Percentiles rank a stretch among this genome's conserved stretches.
These are phyloP conservation scores for Taiozyma sp. DNA, from an alignment of 1,139 yeast species.

Conservation along the genomic window DNA sequence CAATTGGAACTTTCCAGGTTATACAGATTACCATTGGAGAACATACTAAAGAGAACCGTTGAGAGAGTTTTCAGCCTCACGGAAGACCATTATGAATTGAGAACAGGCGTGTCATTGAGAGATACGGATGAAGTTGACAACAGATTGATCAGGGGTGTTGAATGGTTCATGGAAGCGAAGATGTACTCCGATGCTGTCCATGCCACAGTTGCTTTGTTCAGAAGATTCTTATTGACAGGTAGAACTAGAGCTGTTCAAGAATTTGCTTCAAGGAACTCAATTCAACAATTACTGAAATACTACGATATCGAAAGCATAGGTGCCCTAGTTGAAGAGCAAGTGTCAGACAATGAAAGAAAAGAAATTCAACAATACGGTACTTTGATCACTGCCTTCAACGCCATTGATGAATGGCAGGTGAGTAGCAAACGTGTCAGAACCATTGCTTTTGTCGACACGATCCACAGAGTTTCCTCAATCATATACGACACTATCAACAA, in stretches of 20 bases:
- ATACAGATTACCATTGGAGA: slow-evolving; percentile 49
- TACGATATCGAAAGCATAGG: slow-evolving; percentile 38
- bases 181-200: slow-evolving; percentile 66
- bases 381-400: slow-evolving; percentile 36
- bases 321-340: slow-evolving; percentile 19
- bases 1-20: slow-evolving; percentile 59
- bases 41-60: slow-evolving; percentile 62
- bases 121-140: slow-evolving; percentile 48
- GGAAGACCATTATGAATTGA: slow-evolving; percentile 39
- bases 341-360: slow-evolving; percentile 37
- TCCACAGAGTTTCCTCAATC: slow-evolving; percentile 10
- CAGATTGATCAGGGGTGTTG: slow-evolving; percentile 53
- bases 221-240: slow-evolving; percentile 65
- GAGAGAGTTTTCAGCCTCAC: slow-evolving; percentile 60
- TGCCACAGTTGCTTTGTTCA: slow-evolving; percentile 51
- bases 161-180: slow-evolving; percentile 68
- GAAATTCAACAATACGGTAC: slow-evolving; percentile 51
- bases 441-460: slow-evolving; percentile 12
- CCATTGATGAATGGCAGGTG: slow-evolving; percentile 30
- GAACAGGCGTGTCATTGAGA: slow-evolving; percentile 30
- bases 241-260: slow-evolving; percentile 56
- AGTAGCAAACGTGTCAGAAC: slow-evolving; percentile 6
- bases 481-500: slow-evolving; percentile 20
- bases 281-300: slow-evolving; percentile 48
- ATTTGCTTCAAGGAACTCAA: slow-evolving; percentile 46